These are phyloP conservation scores for Colletotrichum sp. DNA, from an alignment of 2,329 filamentous ascomycete genomes.

Conservation along the genomic window DNA sequence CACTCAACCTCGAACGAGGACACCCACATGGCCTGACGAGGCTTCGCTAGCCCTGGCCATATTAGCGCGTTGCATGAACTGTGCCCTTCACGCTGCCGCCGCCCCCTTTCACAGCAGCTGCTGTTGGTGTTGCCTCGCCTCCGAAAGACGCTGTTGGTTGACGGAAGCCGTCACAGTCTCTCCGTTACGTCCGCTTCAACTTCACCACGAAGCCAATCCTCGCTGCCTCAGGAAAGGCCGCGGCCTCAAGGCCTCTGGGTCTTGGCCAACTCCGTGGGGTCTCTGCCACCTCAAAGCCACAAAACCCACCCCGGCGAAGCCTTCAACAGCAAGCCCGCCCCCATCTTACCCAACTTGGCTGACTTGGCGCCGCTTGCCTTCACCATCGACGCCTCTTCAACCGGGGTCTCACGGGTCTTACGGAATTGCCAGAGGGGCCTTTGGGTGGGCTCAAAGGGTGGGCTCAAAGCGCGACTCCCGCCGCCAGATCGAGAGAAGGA, in stretches of 20 bases:
- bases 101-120: not conserved
- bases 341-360: not conserved
- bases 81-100: not conserved
- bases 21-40: slow-evolving; percentile 22
- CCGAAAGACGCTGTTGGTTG: not conserved
- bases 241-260: not conserved
- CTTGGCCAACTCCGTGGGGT: not conserved
- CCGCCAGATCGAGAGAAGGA: slow-evolving; percentile 10
- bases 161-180: not conserved
- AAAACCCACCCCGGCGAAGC: not conserved
- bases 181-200: not conserved
- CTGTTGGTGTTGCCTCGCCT: not conserved
- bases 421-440: slow-evolving; percentile 15
- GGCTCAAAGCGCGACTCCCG: slow-evolving; percentile 8
- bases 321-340: not conserved
- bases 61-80: slow-evolving; percentile 4
- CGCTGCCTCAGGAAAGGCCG: slow-evolving; percentile 10
- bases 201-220: not conserved
- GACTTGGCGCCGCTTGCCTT: not conserved
- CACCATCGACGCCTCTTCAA: slow-evolving; percentile 14
- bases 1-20: slow-evolving; percentile 24
- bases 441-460: not conserved
- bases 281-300: slow-evolving; percentile 12
- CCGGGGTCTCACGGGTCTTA: slow-evolving; percentile 6
- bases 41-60: slow-evolving; percentile 12